A percentile compares a stretch with the other conserved stretches of the same genome.
These are phyloP conservation scores for Arthrobotrys musiformis DNA, from an alignment of 2,329 filamentous ascomycete genomes.

Conservation along the genomic window DNA sequence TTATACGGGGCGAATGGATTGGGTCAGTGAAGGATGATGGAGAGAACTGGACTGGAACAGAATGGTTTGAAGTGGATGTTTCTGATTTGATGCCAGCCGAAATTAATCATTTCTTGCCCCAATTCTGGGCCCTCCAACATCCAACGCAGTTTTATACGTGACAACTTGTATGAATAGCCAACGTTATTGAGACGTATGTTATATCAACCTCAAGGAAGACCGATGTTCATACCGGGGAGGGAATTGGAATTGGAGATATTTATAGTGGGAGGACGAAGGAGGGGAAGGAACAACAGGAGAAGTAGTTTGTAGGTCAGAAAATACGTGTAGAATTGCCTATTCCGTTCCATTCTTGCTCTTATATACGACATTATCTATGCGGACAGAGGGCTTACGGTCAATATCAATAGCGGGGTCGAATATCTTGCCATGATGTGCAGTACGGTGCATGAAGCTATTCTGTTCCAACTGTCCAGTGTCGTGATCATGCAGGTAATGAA, in stretches of 20 bases:
- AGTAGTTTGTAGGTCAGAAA: too few relatives aligned
- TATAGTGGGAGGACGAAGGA: background rate
- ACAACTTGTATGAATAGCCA: background rate
- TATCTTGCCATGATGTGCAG: background rate
- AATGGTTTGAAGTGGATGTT: slow-evolving; percentile 28
- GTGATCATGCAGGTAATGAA: background rate
- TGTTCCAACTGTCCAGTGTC: too few relatives aligned
- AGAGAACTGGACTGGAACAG: background rate
- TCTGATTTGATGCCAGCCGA: slow-evolving; percentile 54
- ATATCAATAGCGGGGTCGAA: background rate
- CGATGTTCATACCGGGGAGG: background rate
- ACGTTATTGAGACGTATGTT: too few relatives aligned
- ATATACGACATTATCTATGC: too few relatives aligned
- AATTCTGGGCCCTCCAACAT: slow-evolving; percentile 54
- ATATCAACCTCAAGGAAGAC: background rate
- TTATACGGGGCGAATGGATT: slow-evolving; percentile 10
- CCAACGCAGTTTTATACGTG: slow-evolving; percentile 55
- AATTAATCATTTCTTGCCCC: slow-evolving; percentile 48
- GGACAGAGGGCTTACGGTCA: background rate
- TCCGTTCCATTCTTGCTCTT: too few relatives aligned
- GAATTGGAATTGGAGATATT: background rate
- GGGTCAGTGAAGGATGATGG: slow-evolving; percentile 6
- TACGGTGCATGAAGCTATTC: too few relatives aligned
- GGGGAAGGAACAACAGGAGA: too few relatives aligned
- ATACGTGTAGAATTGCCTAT: too few relatives aligned